Conservation (phyloP, 2,329 filamentous ascomycete genomes). For the Penicillium sp. region DNA sequence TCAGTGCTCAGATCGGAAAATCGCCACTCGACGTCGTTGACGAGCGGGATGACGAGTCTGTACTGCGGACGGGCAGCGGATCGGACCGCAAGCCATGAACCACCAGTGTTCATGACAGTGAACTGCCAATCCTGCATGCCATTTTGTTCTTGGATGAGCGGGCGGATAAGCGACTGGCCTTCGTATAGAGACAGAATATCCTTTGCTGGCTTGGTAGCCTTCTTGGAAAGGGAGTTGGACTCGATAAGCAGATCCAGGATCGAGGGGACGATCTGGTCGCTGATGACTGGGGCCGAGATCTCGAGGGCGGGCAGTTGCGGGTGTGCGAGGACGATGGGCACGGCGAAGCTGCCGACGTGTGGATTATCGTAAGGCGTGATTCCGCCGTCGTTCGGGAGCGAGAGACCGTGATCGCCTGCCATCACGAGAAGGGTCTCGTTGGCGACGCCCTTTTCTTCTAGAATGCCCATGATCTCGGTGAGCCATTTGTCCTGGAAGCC, state of each 20-base stretch:
- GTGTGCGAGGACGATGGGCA: constrained; percentile 28
- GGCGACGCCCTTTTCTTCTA: constrained; percentile 29
- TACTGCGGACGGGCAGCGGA: constrained; percentile 68
- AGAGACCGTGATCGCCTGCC: constrained; percentile 31
- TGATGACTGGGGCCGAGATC: constrained; percentile 20
- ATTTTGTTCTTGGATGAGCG: constrained; percentile 36
- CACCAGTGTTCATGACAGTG: constrained; percentile 38
- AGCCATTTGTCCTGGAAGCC: constrained; percentile 29
- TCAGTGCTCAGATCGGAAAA: constrained; percentile 40
- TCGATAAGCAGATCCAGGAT: constrained; percentile 49
- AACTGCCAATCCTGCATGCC: constrained; percentile 38
- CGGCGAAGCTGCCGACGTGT: constrained; percentile 27
- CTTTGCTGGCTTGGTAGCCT: constrained; percentile 34
- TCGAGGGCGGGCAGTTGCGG: constrained; percentile 24
- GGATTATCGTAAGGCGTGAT: constrained; percentile 31
- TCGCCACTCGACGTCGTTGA: constrained; percentile 63
- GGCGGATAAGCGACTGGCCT: constrained; percentile 49
- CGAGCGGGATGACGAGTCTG: constrained; percentile 72
- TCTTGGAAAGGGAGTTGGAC: constrained; percentile 40
- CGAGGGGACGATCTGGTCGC: constrained; percentile 45
- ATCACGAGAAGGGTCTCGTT: constrained; percentile 32
- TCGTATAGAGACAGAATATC: constrained; percentile 49
- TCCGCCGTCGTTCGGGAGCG: constrained; percentile 28
- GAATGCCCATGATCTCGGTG: constrained; percentile 24
- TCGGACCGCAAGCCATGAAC: constrained; percentile 62